Evolutionary conservation across 306 rosid genomes (phyloP).

Genomic region (Pyrus pyrifolia): DNA sequence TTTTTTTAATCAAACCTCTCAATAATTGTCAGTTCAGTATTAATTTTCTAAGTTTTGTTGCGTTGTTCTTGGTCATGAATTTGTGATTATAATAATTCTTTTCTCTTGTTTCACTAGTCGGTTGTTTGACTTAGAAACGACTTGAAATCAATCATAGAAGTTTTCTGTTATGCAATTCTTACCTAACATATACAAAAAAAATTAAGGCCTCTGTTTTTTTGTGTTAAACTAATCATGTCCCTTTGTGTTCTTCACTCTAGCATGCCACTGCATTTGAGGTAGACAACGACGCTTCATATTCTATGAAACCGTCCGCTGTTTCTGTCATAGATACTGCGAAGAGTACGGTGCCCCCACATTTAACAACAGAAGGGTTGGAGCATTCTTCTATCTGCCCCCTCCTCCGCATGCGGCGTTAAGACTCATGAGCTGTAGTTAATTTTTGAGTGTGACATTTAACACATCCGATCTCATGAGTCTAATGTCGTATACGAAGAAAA

Average conservation of each 20-base stretch:
- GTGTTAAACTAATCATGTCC: neutral
- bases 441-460: too few relatives aligned
- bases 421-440: too few relatives aligned
- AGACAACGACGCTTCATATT: neutral
- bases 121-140: slow-evolving; percentile 5
- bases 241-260: neutral
- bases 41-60: neutral
- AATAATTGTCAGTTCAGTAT: neutral
- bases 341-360: neutral
- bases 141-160: neutral
- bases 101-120: neutral
- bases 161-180: slow-evolving; percentile 17
- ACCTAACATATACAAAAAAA: slow-evolving; percentile 23
- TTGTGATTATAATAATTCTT: neutral
- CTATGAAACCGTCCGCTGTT: neutral
- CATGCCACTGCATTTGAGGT: slow-evolving; percentile 1
- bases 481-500: too few relatives aligned
- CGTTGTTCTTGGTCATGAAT: neutral
- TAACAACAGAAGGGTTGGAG: neutral
- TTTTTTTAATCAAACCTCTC: neutral
- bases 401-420: too few relatives aligned
- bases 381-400: too few relatives aligned
- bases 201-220: neutral
- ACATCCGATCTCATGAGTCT: too few relatives aligned
- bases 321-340: neutral